A percentile compares a stretch with the other conserved stretches of the same genome.
These are phyloP conservation scores for Hemisphaericaspora subhashii DNA, from an alignment of 1,139 yeast genomes.

Conservation along the genomic window DNA sequence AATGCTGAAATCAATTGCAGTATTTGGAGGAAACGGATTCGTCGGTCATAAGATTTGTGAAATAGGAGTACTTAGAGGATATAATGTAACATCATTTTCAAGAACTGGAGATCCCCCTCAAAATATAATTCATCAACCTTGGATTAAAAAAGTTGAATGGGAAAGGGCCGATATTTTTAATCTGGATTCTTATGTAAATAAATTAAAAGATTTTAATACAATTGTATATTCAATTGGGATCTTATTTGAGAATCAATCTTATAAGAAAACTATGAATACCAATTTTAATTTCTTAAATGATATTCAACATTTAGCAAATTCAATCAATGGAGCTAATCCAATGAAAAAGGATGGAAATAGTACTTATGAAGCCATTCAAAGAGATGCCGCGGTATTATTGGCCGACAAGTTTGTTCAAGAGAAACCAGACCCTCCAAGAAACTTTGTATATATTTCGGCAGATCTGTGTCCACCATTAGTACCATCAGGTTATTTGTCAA, in stretches of 20 bases:
- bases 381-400: slow-evolving; percentile 65
- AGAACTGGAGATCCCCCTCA: slow-evolving; percentile 59
- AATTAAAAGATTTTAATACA: slow-evolving; percentile 51
- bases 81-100: slow-evolving; percentile 62
- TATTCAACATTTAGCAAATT: slow-evolving; percentile 27
- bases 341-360: slow-evolving; percentile 44
- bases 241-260: slow-evolving; percentile 62
- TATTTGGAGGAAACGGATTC: slow-evolving; percentile 88
- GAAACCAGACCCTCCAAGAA: slow-evolving; percentile 24
- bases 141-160: slow-evolving; percentile 71
- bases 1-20: slow-evolving; percentile 46
- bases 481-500: slow-evolving; percentile 67
- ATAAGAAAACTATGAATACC: slow-evolving; percentile 57
- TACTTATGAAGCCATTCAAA: slow-evolving; percentile 64
- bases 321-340: slow-evolving; percentile 49
- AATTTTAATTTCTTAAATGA: slow-evolving; percentile 35
- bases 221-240: slow-evolving; percentile 87
- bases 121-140: slow-evolving; percentile 23
- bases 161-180: slow-evolving; percentile 64
- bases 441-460: slow-evolving; percentile 80
- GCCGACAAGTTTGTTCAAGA: slow-evolving; percentile 54
- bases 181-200: slow-evolving; percentile 53
- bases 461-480: slow-evolving; percentile 67
- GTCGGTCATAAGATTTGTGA: slow-evolving; percentile 73
- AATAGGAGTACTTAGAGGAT: slow-evolving; percentile 62